Base-by-base conservation (phyloP, 257 asterid species). In the Solanum pimpinellifolium region DNA sequence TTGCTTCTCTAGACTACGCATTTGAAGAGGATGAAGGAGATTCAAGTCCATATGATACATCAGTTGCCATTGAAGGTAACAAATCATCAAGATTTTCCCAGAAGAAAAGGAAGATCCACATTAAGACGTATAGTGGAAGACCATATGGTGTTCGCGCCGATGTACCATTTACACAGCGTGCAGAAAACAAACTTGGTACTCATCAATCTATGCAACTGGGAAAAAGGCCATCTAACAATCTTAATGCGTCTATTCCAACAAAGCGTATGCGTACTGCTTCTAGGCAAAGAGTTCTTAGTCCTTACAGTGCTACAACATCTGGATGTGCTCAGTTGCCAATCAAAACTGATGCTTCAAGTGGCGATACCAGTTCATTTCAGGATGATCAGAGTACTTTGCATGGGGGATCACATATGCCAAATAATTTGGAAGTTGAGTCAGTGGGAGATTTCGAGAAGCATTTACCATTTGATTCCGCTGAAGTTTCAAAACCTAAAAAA, bases 301-400 rank as follows among this genome's bases (percentile, higher is more conserved):
- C 98, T 60, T 97, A 92, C 83, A 90, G 88, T 88, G 96, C 93
- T n/a, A 98, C 97, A 87, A 90, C 94, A 82, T 90, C 96, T 89
- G 97, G 94, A 85, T 90, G 91, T 88, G 86, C 91, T 90, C 99
- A 90, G 92, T 68, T 91, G 85, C 96, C 98, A 86, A 89, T 86
- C 90, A 97, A 93, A 91, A 88, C 95, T 65, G 98, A 95, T 93
- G 97, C 96, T 92, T 96, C 99, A 88, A 96, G 99, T 88, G 96
- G 97, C 83, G 99, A 97, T 91, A 95, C 96, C 70, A 92, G 92
- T 92, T 96, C 99, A 76, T 95, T 91, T 90, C 99, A 94, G 93
- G 99, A 96, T 90, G 99, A 95, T 88, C 98, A 91, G 88, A 94
- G 93, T 91, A 93, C 94, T 77, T 89, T 91, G 88, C 96, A 89